Base-by-base conservation (phyloP, 164 flowering plant species). In the Cinnamomum chago region DNA sequence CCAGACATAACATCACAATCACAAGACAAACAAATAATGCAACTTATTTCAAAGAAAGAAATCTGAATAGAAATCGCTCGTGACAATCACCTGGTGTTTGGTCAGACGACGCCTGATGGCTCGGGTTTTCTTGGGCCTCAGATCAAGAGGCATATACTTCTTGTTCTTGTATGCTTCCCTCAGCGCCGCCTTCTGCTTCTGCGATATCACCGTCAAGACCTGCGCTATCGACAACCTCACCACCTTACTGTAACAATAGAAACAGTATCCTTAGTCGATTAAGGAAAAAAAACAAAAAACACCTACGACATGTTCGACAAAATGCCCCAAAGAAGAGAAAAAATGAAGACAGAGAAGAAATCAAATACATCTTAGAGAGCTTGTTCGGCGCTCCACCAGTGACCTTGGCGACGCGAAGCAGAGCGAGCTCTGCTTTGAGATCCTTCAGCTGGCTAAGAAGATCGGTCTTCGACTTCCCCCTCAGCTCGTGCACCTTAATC, bases 301-400 rank as follows among this genome's bases (percentile, higher is more conserved):
- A 27, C 33, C 67, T 14, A 64, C 28, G 17, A 33, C 25, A 17
- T 33, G 47, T 28, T 67, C 70, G 20, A 28, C 24, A 15, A 67
- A 67, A 28, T 67, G 50, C 50, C 20, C 3, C 50, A 67, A n/a
- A 67, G 18, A 67, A 18, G 40, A 2, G 12, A 50, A 22, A 68
- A 68, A 40, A 22, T 40, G n/a, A 13, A 68, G 11, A 20, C 14
- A 0, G 1, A 0, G 10, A 35, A 40, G 47, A 40, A 25, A 9
- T 68, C 5, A 7, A 30, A 33, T 82, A 90, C 94, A 90, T 90
- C 76, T 90, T 90, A 67, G 94, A 90, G 71, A 90, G 90, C 87
- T 90, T 87, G 85, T 90, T 90, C 20, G 92, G 88, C 3, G 92
- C 92, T 27, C 92, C 94, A 11, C 94, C 90, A 69, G 94, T 90